phyloP scores from a whole-genome alignment of 257 asterid species.

The Cinchona pubescens region DNA sequence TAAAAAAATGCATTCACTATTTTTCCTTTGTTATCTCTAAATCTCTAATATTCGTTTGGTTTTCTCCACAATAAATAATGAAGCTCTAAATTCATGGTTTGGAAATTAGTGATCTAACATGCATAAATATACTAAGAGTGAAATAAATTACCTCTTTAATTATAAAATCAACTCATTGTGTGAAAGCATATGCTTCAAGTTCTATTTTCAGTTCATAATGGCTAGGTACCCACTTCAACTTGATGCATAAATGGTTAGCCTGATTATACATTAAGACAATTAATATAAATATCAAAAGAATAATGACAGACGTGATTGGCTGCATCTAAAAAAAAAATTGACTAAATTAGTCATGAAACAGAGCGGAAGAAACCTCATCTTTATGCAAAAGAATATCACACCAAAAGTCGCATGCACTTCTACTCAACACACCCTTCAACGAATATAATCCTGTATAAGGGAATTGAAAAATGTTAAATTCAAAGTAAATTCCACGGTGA shows the following conservation, averaged over 20 bases:
- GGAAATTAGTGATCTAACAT: no score
- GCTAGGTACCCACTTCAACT: conserved; percentile 70
- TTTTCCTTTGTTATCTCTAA: no score
- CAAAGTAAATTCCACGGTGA: neutral
- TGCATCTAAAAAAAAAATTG: neutral
- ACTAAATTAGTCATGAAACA: conserved; percentile 3
- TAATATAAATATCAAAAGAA: neutral
- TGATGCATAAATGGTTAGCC: conserved; percentile 42
- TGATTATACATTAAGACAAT: conserved; percentile 26
- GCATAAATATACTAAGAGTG: no score
- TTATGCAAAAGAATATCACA: conserved; percentile 46
- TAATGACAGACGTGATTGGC: neutral
- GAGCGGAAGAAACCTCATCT: conserved; percentile 43
- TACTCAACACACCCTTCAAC: conserved; percentile 47
- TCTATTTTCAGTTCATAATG: conserved; percentile 65
- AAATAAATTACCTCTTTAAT: no score
- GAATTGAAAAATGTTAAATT: conserved; percentile 21
- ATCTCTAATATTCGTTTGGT: no score
- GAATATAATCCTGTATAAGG: conserved; percentile 77
- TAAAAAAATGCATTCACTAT: no score
- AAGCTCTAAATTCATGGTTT: no score
- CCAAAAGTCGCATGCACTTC: conserved; percentile 84
- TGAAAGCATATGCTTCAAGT: conserved; percentile 66
- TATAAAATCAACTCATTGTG: no score
- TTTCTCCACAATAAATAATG: no score